Percentiles rank a stretch among this genome's conserved stretches.
phyloP scores from a whole-genome alignment of 768 basidiomycete genomes.

The Lactifluus pinguis region DNA sequence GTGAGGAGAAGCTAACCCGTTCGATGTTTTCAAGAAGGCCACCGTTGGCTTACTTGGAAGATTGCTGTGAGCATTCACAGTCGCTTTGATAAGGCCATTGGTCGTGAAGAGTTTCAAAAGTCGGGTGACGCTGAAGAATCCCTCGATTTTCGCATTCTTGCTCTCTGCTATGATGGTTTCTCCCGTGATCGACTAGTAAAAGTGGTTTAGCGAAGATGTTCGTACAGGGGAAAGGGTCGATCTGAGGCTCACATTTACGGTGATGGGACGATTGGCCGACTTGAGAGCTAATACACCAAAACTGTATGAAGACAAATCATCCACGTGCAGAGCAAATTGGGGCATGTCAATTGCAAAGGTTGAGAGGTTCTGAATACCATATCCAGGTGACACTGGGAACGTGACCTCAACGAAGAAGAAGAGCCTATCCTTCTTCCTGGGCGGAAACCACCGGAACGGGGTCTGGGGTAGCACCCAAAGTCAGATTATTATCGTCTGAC shows the following conservation, averaged over 20 bases:
- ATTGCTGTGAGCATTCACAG: neutral
- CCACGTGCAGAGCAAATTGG: neutral
- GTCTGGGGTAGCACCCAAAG: neutral
- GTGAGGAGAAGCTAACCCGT: neutral
- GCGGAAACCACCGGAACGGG: neutral
- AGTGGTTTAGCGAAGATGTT: neutral
- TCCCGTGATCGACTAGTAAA: neutral
- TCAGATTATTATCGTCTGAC: neutral
- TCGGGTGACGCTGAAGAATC: neutral
- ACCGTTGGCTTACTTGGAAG: neutral
- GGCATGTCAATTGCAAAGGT: neutral
- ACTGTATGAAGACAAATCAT: neutral
- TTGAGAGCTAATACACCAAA: neutral
- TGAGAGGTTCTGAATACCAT: neutral
- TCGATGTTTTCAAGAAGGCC: neutral
- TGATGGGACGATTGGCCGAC: neutral
- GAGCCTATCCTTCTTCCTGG: neutral
- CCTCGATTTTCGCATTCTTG: slow-evolving; percentile 3
- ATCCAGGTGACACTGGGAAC: neutral
- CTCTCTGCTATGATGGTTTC: neutral
- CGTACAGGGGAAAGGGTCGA: neutral
- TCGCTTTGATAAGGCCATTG: neutral
- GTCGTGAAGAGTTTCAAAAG: neutral
- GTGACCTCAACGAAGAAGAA: slow-evolving; percentile 3
- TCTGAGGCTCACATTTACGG: neutral